Conservation (phyloP, 2,329 filamentous ascomycete genomes). For the Pyricularia sp. region DNA sequence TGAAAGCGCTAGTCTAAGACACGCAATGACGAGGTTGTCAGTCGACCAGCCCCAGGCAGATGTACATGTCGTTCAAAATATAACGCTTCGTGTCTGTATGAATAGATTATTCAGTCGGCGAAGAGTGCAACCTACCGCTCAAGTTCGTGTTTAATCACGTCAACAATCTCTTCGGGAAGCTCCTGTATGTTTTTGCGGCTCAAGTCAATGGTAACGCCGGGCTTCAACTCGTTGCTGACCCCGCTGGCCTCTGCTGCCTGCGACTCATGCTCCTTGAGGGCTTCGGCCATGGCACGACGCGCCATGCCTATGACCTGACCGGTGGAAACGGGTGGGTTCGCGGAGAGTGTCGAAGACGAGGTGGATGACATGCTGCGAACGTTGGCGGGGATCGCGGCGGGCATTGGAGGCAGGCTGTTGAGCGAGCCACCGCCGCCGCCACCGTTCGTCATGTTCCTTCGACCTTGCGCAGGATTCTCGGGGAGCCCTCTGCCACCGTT, state of each 20-base stretch:
- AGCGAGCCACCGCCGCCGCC: slow-evolving; percentile 18
- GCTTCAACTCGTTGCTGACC: slow-evolving; percentile 51
- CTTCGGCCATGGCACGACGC: slow-evolving; percentile 57
- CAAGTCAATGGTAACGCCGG: slow-evolving; percentile 69
- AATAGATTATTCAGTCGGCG: background rate
- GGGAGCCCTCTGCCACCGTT: slow-evolving; percentile 19
- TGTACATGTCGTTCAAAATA: background rate
- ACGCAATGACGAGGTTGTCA: slow-evolving; percentile 11
- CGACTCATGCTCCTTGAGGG: slow-evolving; percentile 54
- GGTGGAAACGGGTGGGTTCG: slow-evolving; percentile 44
- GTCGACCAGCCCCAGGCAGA: slow-evolving; percentile 4
- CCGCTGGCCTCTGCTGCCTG: slow-evolving; percentile 52
- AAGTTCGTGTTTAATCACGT: slow-evolving; percentile 64
- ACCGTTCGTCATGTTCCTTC: slow-evolving; percentile 13
- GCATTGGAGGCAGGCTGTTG: slow-evolving; percentile 25
- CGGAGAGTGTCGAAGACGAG: slow-evolving; percentile 29
- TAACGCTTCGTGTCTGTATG: no score
- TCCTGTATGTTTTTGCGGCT: slow-evolving; percentile 65
- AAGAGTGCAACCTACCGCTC: slow-evolving; percentile 46
- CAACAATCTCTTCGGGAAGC: slow-evolving; percentile 64
- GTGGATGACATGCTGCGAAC: slow-evolving; percentile 37
- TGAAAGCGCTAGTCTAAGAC: slow-evolving; percentile 62
- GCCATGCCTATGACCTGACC: slow-evolving; percentile 57
- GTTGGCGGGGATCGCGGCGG: slow-evolving; percentile 33
- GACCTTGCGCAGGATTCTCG: slow-evolving; percentile 25